Base-by-base conservation (phyloP, 1,284 basidiomycete species). In the Ustilago trichophora region DNA sequence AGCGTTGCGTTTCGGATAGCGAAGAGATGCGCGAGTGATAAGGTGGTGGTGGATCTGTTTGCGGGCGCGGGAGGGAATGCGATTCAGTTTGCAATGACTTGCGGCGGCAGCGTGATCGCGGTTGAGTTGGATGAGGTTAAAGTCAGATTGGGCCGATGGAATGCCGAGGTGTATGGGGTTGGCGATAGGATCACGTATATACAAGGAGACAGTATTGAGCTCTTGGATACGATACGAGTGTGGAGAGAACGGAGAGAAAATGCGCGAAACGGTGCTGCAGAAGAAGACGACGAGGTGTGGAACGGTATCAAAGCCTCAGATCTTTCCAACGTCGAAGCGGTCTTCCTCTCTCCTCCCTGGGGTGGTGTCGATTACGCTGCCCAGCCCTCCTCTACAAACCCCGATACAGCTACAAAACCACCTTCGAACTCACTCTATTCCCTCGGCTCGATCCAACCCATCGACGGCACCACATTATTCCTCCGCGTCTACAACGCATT, bases 31-130 rank as follows among this genome's bases (percentile, higher is more conserved):
- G 62, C 82, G 0, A 65, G 66, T 31, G 65, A 78, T 8, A 32
- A 47, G 0, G 65, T 72, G 3, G 85, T 94, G 44, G 84, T 95
- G 22, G 96, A 99, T 77, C 92, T 93, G 1, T 98, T 98, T 79
- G 97, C 93, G 77, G 96, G 96, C 0, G 94, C 98, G 0, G 96
- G 96, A 9, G 96, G 96, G 3, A 99, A 99, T 76, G 88, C 93
- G 1, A 98, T 98, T 54, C 92, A 93, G 10, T 97, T 98, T 82
- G 96, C 96, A 1, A 88, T 90, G 79, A 96, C 93, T 1, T 98
- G 94, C 82, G 89, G n/a, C n/a, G n/a, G 93, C 80, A 85, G 89
- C 21, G 92, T 98, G 26, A 93, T 98, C 42, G 94, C 94, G 0
- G 84, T 99, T 45, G 96, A 99, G 78, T 89, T 87, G 26, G 93